Evolutionary conservation across 1,139 yeast genomes (phyloP), one percentile per base, ranked within the genome.

Genomic region (Saccharomyces uvarum): DNA sequence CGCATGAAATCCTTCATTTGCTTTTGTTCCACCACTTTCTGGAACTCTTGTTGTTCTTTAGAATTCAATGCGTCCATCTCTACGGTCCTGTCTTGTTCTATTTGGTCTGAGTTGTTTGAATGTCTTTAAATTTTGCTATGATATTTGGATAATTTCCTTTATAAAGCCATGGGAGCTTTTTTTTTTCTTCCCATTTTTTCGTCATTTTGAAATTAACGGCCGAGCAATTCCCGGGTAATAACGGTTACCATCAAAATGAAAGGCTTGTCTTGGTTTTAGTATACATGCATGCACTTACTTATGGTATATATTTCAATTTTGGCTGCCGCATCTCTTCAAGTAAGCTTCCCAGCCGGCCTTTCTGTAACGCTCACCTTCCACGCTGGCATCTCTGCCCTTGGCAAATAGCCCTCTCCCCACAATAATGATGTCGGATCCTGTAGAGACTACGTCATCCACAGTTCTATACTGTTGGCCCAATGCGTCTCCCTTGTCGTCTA

Each of bases 1-100:
- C 95, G 85, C 98, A 91, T 91, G 84, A 91, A 93, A 73, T 93
- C 99, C 75, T 88, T 88, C 97, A 93, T 90, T 76, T 93, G 99
- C 81, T 93, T 93, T 73, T 88, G 93, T 77, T 91, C 98, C 64
- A 91, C 96, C 63, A 91, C 79, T 73, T 85, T 91, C 75, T 90
- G 97, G 74, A 91, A 91, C 69, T 90, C 95, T 76, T 89, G 97
- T 75, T 91, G 97, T 77, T 91, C 98, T 72, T 89, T 87, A 70
- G 85, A 84, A 79, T 91, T 86, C 69, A 86, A 77, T 73, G 84
- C 88, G 67, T 86, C 93, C 93, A 86, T 86, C 49, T 63, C 73
- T 54, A 52, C 27, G 19, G 44, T 16, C 24, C 11, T 38, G 26
- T 38, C 33, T 50, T 55, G 33, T 28, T 48, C 9, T 48, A 2